phyloP scores from a whole-genome alignment of 306 rosid species.

The Astragalus glycyphyllos region DNA sequence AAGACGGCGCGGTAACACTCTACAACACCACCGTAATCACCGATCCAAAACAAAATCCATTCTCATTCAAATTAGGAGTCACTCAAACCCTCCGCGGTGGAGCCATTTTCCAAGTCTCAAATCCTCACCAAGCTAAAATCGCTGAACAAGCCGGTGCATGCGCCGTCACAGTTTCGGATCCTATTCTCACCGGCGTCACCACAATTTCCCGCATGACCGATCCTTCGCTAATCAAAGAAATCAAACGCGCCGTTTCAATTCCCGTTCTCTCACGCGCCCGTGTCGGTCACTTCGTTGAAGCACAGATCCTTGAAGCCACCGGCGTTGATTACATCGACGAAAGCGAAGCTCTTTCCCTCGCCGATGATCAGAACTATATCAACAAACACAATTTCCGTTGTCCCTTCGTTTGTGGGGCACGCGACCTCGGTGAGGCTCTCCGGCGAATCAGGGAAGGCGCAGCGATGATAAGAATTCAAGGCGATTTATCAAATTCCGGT shows the following conservation, averaged over 20 bases:
- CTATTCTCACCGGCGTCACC: not conserved
- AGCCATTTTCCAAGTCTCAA: slow-evolving; percentile 61
- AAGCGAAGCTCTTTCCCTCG: slow-evolving; percentile 58
- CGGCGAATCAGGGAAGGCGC: slow-evolving; percentile 79
- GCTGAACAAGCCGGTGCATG: slow-evolving; percentile 82
- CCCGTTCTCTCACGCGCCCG: slow-evolving; percentile 70
- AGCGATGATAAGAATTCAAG: slow-evolving; percentile 66
- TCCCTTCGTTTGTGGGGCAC: slow-evolving; percentile 70
- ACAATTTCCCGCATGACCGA: slow-evolving; percentile 68
- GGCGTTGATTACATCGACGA: slow-evolving; percentile 80
- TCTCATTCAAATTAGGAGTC: slow-evolving; percentile 53
- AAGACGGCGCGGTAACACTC: slow-evolving; percentile 58
- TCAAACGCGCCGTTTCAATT: slow-evolving; percentile 60
- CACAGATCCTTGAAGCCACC: slow-evolving; percentile 72
- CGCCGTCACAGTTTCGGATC: slow-evolving; percentile 56
- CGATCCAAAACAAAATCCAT: slow-evolving; percentile 50
- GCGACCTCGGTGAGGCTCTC: slow-evolving; percentile 68
- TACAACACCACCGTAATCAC: slow-evolving; percentile 59
- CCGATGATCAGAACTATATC: slow-evolving; percentile 64
- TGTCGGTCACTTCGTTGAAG: slow-evolving; percentile 84
- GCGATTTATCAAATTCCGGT: slow-evolving; percentile 59
- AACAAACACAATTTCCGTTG: slow-evolving; percentile 69
- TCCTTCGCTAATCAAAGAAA: slow-evolving; percentile 58
- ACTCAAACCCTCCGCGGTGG: slow-evolving; percentile 71
- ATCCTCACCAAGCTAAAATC: slow-evolving; percentile 61